Percentiles rank a stretch among this genome's conserved stretches.
Conservation (phyloP, 2,329 filamentous ascomycete species). For the Trichoderma sp. region DNA sequence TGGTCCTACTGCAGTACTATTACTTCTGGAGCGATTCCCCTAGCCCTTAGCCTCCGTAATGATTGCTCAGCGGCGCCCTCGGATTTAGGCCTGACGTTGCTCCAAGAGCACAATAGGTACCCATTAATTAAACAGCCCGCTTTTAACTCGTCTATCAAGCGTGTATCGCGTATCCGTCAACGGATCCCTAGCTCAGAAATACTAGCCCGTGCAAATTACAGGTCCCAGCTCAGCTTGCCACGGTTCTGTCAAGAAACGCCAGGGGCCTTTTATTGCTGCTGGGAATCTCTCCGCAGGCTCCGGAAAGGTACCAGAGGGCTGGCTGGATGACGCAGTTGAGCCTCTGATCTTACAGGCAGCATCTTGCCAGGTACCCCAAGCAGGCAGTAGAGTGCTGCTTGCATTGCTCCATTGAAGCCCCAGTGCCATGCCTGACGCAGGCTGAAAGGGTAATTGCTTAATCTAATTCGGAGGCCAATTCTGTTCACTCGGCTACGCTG, state of each 20-base stretch:
- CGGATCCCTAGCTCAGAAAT: slow-evolving; percentile 20
- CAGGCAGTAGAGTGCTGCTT: not conserved
- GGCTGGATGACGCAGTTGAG: not conserved
- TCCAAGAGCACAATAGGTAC: slow-evolving; percentile 21
- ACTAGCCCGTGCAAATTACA: slow-evolving; percentile 15
- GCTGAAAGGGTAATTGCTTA: slow-evolving; percentile 2
- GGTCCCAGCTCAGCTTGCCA: slow-evolving; percentile 16
- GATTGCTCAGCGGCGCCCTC: slow-evolving; percentile 15
- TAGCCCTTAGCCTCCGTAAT: not conserved
- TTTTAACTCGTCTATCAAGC: slow-evolving; percentile 23
- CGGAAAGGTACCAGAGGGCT: not conserved
- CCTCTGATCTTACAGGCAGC: not conserved
- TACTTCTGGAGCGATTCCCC: not conserved
- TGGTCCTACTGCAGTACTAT: not conserved
- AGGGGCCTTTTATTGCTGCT: not conserved
- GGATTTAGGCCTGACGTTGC: slow-evolving; percentile 29
- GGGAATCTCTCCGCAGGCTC: not conserved
- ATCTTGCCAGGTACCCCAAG: not conserved
- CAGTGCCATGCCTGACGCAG: not conserved
- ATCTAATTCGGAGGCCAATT: not conserved
- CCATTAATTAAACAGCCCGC: slow-evolving; percentile 32
- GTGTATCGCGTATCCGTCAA: slow-evolving; percentile 16
- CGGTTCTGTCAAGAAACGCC: not conserved
- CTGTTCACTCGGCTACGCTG: not conserved
- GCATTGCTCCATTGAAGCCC: not conserved